These are phyloP conservation scores for Gaertneriomyces sp. DNA, from an alignment of 192 early-diverging fungal species.

Conservation along the genomic window DNA sequence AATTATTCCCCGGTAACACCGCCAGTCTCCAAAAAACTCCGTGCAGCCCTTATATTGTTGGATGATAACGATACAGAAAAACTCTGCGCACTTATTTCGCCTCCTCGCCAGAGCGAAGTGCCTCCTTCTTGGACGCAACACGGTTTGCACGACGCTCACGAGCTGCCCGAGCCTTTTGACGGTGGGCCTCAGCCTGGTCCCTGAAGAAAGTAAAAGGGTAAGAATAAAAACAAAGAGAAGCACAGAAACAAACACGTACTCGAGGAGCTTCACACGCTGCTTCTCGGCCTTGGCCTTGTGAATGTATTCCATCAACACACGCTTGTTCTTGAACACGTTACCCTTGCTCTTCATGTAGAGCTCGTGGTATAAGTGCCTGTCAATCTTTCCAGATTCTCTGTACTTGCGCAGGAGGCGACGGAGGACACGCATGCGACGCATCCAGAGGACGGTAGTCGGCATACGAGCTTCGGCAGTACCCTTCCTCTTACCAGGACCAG, in stretches of 20 bases:
- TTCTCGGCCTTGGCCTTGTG: constrained; percentile 99
- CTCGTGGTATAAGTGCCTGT: constrained; percentile 95
- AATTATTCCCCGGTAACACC: too few relatives aligned
- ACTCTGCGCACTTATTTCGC: neutral
- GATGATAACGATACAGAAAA: too few relatives aligned
- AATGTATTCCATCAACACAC: constrained; percentile 99
- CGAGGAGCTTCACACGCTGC: constrained; percentile 82
- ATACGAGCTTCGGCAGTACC: constrained; percentile 82
- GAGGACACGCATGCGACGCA: constrained; percentile 95
- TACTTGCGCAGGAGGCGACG: constrained; percentile 94
- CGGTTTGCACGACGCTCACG: constrained; percentile 87
- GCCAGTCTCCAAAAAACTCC: too few relatives aligned
- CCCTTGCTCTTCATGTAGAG: constrained; percentile 99
- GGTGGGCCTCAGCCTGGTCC: constrained; percentile 98
- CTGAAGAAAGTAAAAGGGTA: constrained; percentile 21
- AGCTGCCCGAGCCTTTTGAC: constrained; percentile 89
- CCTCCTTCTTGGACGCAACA: constrained; percentile 85
- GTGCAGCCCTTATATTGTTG: too few relatives aligned
- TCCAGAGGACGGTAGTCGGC: constrained; percentile 93
- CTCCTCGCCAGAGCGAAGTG: constrained; percentile 42
- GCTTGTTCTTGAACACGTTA: constrained; percentile 99
- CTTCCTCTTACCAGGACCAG: constrained; percentile 75
- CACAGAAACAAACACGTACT: constrained; percentile 34
- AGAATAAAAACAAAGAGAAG: neutral
- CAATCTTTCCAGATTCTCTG: constrained; percentile 96